These are phyloP conservation scores for Ochromonas danica DNA, from an alignment of 108 stramenopile species.

Conservation along the genomic window DNA sequence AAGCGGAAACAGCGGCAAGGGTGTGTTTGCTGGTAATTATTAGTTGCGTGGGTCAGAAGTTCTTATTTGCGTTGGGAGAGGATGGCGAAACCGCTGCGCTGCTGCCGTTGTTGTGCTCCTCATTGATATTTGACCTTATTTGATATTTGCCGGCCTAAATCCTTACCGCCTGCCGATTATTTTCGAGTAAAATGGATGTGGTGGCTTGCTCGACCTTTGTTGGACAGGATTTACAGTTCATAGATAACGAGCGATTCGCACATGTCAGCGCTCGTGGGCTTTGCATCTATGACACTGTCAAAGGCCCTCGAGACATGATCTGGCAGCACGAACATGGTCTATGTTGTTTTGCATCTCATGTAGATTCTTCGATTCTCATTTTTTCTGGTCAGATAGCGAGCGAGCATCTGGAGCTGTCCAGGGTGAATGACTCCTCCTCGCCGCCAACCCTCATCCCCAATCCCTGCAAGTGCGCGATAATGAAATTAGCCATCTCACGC, in stretches of 20 bases:
- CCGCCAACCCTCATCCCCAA: background rate
- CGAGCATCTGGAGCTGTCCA: background rate
- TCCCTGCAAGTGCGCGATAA: background rate
- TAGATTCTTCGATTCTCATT: no score
- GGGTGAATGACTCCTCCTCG: background rate
- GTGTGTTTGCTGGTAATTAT: no score
- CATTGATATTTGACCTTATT: no score
- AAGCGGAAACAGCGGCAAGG: no score
- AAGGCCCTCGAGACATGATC: slow-evolving; percentile 18
- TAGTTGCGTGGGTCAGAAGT: no score
- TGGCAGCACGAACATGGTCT: slow-evolving; percentile 3
- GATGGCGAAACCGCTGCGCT: no score
- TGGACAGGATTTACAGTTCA: slow-evolving; percentile 1
- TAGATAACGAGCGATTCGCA: background rate
- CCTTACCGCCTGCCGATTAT: no score
- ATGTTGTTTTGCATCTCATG: no score
- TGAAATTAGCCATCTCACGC: background rate
- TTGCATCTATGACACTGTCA: slow-evolving; percentile 6
- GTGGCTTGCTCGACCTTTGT: background rate
- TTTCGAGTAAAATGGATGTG: slow-evolving; percentile 37
- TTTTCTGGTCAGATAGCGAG: background rate
- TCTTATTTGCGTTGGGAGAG: no score
- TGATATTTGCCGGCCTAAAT: no score
- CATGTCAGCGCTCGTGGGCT: background rate
- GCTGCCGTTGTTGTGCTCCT: no score